Evolutionary conservation across 2,329 filamentous ascomycete genomes (phyloP).

Genomic region (Chaetomium globosum): DNA sequence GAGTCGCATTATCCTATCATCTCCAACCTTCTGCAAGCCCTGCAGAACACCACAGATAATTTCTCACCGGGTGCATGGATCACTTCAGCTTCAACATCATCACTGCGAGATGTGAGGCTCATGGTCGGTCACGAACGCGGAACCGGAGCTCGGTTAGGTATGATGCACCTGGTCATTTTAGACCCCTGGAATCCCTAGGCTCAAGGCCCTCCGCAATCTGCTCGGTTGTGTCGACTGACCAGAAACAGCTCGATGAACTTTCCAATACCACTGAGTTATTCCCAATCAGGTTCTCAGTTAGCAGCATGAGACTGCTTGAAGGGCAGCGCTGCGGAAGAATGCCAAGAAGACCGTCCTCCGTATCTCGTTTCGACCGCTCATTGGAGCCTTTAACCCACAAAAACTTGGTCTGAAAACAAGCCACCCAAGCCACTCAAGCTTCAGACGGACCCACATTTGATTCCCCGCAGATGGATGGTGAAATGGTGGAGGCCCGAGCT

Average conservation of each 20-base stretch:
- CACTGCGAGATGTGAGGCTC: background rate
- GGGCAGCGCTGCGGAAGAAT: background rate
- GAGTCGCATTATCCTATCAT: background rate
- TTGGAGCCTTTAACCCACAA: background rate
- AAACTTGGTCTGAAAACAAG: background rate
- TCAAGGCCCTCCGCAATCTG: background rate
- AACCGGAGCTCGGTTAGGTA: background rate
- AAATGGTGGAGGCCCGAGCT: conserved; percentile 14
- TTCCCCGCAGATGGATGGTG: conserved; percentile 4
- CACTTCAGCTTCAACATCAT: background rate
- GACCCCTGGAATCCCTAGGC: background rate
- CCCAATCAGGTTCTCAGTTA: background rate
- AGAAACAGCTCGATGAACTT: background rate
- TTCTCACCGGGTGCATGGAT: background rate
- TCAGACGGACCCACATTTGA: conserved; percentile 2
- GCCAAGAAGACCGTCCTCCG: background rate
- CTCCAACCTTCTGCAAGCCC: background rate
- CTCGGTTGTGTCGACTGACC: background rate
- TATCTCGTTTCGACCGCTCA: conserved; percentile 5
- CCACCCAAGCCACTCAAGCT: conserved; percentile 1
- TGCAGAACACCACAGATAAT: background rate
- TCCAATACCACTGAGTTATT: background rate
- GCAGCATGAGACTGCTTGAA: background rate
- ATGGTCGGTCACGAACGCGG: background rate
- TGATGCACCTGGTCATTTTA: background rate